These are phyloP conservation scores for Aspergillus neoniger DNA, from an alignment of 2,329 filamentous ascomycete genomes.

Conservation along the genomic window DNA sequence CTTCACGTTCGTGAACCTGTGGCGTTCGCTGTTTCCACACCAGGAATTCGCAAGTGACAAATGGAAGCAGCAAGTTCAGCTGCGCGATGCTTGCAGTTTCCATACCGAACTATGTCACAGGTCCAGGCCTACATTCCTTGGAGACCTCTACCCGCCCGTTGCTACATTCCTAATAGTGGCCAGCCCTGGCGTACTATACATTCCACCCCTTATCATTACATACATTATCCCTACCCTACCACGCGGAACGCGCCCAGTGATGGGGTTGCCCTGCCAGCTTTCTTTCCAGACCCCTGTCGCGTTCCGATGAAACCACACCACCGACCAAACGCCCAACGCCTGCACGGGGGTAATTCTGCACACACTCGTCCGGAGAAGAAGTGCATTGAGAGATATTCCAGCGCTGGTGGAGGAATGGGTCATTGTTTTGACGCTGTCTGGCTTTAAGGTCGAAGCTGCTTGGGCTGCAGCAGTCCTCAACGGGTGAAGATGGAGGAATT, in stretches of 20 bases:
- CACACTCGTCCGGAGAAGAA: constrained; percentile 1
- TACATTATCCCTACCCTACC: constrained; percentile 12
- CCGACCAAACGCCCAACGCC: not conserved
- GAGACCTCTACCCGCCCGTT: constrained; percentile 5
- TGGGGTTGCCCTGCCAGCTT: constrained; percentile 1
- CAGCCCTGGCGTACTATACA: constrained; percentile 15
- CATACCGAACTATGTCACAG: constrained; percentile 22
- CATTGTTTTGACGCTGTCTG: constrained; percentile 17
- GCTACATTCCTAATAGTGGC: constrained; percentile 27
- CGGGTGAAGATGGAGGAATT: constrained; percentile 29
- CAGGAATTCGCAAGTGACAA: not conserved
- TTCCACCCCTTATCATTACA: constrained; percentile 24
- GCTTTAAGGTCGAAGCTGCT: constrained; percentile 19
- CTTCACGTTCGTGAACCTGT: not conserved
- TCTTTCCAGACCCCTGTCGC: constrained; percentile 4
- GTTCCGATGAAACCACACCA: constrained; percentile 5
- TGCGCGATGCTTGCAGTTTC: constrained; percentile 14
- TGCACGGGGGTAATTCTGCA: not conserved
- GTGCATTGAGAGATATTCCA: not conserved
- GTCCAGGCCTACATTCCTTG: constrained; percentile 20
- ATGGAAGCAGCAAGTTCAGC: not conserved
- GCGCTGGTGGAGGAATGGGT: constrained; percentile 15
- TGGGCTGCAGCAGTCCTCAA: not conserved
- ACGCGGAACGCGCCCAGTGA: not conserved
- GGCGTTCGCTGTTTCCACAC: not conserved